Conservation (phyloP, 805 yeast species). For the Candida rishiriensis region DNA sequence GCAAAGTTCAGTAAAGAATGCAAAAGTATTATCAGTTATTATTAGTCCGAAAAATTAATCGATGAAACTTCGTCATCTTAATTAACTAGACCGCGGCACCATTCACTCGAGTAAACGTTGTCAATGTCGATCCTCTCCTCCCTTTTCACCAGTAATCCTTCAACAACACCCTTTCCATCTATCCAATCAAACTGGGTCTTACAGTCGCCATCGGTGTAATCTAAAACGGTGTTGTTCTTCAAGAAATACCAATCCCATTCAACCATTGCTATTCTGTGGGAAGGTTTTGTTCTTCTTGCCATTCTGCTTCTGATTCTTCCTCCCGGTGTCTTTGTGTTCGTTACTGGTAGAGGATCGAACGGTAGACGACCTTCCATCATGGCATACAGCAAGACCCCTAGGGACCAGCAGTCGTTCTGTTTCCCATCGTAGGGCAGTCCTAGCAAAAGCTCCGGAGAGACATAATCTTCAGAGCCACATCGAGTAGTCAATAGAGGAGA, state of each 20-base stretch:
- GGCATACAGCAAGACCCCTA: conserved; percentile 87
- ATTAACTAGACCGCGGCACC: conserved; percentile 24
- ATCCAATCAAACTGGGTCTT: conserved; percentile 32
- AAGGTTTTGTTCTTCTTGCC: conserved; percentile 52
- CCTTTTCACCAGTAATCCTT: conserved; percentile 42
- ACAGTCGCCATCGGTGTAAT: conserved; percentile 4
- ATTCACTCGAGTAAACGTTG: conserved; percentile 30
- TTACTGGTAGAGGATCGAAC: conserved; percentile 73
- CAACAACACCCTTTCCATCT: conserved; percentile 48
- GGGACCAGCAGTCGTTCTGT: conserved; percentile 89
- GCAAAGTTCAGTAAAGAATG: background rate
- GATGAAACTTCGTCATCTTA: background rate
- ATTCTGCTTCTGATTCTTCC: conserved; percentile 31
- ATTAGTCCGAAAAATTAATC: background rate
- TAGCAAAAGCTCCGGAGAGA: conserved; percentile 88
- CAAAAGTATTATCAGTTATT: background rate
- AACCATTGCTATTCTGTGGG: conserved; percentile 87
- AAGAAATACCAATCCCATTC: conserved; percentile 82
- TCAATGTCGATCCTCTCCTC: conserved; percentile 37
- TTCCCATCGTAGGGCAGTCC: conserved; percentile 91
- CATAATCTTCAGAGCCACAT: conserved; percentile 96
- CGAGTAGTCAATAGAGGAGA: conserved; percentile 72
- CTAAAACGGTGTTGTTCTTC: conserved; percentile 29
- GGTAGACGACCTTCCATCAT: conserved; percentile 84
- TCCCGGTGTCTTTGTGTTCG: conserved; percentile 30